Evolutionary conservation across 495 filamentous ascomycete species (phyloP).

Genomic region (Neurospora sublineolata): DNA sequence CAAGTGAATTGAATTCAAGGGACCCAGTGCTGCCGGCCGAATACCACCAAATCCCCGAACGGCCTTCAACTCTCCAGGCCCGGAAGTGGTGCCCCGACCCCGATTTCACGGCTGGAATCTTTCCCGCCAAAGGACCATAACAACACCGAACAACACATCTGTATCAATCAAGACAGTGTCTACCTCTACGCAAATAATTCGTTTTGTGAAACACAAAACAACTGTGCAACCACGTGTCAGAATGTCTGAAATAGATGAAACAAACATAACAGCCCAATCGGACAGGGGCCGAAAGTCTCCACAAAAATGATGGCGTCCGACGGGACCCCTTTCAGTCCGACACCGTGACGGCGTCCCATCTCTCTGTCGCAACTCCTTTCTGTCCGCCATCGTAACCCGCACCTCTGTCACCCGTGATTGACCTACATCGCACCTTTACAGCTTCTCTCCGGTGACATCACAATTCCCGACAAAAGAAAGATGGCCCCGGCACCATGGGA

Average conservation of each 20-base stretch:
- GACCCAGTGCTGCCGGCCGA: neutral
- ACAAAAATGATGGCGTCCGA: neutral
- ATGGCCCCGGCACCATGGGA: constrained; percentile 44
- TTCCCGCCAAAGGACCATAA: no score
- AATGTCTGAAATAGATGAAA: neutral
- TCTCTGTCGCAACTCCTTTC: neutral
- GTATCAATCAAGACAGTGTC: neutral
- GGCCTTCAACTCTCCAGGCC: neutral
- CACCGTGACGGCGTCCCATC: neutral
- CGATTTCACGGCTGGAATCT: neutral
- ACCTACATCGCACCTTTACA: neutral
- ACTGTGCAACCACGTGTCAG: neutral
- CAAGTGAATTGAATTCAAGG: neutral
- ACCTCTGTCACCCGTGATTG: neutral
- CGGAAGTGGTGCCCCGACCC: neutral
- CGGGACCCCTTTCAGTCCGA: neutral
- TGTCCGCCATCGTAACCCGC: neutral
- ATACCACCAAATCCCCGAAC: neutral
- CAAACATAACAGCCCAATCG: neutral
- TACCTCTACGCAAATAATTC: no score
- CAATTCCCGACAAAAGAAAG: neutral
- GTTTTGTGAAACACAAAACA: neutral
- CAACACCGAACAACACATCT: neutral
- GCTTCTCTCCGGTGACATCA: neutral
- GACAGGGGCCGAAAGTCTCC: neutral